phyloP scores from a whole-genome alignment of 2,329 filamentous ascomycete genomes.

The Trichoderma atroviride region DNA sequence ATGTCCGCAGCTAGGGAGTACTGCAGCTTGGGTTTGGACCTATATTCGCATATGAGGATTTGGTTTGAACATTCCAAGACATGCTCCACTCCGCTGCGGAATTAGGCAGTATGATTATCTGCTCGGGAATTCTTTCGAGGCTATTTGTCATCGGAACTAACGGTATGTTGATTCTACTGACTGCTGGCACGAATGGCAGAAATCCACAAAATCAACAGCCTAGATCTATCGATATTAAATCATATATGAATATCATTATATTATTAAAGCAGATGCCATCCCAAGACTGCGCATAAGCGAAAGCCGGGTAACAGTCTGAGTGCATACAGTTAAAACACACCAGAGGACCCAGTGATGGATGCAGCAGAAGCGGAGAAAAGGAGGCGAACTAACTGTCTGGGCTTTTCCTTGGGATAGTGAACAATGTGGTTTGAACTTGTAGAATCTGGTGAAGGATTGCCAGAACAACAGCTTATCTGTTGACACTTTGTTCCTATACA shows the following conservation, averaged over 20 bases:
- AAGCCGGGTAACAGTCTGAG: background rate
- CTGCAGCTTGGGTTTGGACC: background rate
- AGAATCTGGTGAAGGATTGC: background rate
- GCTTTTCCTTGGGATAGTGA: background rate
- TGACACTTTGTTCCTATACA: background rate
- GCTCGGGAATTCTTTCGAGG: background rate
- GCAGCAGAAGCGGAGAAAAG: background rate
- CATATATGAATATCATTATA: rapidly evolving
- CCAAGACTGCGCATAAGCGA: background rate
- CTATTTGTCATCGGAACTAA: background rate
- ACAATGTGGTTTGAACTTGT: background rate
- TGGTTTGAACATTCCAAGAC: background rate
- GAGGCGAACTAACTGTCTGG: no score
- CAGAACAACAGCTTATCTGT: background rate
- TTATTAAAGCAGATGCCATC: background rate
- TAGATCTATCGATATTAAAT: background rate
- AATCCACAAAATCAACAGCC: background rate
- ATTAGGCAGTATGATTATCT: background rate
- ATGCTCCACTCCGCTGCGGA: background rate
- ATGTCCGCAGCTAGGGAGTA: background rate
- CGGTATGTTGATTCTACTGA: background rate
- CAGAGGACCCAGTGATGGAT: background rate
- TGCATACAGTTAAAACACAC: background rate
- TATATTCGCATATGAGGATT: background rate
- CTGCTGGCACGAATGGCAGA: background rate